These are phyloP conservation scores for Roridomyces roridus DNA, from an alignment of 768 basidiomycete genomes.

Conservation along the genomic window DNA sequence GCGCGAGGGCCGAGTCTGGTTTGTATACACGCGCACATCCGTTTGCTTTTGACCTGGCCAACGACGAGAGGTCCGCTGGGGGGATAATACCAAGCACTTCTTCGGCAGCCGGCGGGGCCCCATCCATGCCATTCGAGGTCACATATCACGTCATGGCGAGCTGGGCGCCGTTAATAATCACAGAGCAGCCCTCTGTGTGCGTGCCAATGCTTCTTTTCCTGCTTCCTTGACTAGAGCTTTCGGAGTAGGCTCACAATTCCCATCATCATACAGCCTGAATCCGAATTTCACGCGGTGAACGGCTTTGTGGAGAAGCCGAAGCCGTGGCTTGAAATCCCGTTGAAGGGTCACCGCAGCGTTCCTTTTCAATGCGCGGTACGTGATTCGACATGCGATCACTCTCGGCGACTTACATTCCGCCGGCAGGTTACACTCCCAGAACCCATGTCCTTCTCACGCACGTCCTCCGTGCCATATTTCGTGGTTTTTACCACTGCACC, in stretches of 20 bases:
- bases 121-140: constrained; percentile 28
- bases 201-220: constrained; percentile 20
- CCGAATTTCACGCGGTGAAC: constrained; percentile 46
- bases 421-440: constrained; percentile 52
- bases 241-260: constrained; percentile 47
- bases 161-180: constrained; percentile 44
- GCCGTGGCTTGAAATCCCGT: constrained; percentile 52
- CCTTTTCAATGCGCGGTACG: constrained; percentile 53
- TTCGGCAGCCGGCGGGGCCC: constrained; percentile 10
- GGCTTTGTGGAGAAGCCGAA: constrained; percentile 35
- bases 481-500: constrained; percentile 51
- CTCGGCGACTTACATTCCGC: not conserved
- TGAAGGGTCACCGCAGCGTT: constrained; percentile 44
- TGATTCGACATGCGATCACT: not conserved
- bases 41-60: constrained; percentile 46
- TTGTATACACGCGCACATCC: constrained; percentile 14
- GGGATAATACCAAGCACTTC: constrained; percentile 40
- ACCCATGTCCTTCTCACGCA: constrained; percentile 45
- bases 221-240: constrained; percentile 4
- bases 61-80: constrained; percentile 41
- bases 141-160: constrained; percentile 45
- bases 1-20: constrained; percentile 26
- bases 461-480: constrained; percentile 48
- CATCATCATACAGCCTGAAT: constrained; percentile 47
- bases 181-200: constrained; percentile 38